Conservation (phyloP, 257 asterid genomes). For the Anisodus acutangulus region DNA sequence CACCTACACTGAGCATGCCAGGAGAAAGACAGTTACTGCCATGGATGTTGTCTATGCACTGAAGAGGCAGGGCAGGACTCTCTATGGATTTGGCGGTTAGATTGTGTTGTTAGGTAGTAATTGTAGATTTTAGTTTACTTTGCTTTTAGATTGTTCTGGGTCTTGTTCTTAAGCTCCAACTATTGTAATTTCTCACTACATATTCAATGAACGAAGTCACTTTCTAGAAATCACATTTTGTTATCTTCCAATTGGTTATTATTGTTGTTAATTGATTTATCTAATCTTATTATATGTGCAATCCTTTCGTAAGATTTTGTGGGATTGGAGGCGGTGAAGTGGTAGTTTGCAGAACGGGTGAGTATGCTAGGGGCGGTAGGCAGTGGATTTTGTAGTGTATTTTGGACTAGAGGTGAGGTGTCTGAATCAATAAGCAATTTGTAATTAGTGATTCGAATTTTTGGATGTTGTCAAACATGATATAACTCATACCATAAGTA, state of each 20-base stretch:
- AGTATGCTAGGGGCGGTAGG: no score
- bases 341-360: no score
- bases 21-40: conserved; percentile 50
- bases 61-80: conserved; percentile 54
- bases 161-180: not conserved
- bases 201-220: not conserved
- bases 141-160: not conserved
- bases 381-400: no score
- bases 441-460: no score
- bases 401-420: no score
- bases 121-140: not conserved
- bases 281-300: no score
- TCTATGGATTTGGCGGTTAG: conserved; percentile 46
- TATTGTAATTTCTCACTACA: not conserved
- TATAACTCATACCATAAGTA: no score
- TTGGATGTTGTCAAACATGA: no score
- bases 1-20: conserved; percentile 49
- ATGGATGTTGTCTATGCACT: conserved; percentile 50
- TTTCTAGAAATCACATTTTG: not conserved
- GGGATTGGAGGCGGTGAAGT: no score
- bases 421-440: no score
- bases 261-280: not conserved
- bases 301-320: no score
- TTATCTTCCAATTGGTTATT: not conserved
- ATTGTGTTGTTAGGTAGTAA: not conserved